Percentiles rank a stretch among this genome's conserved stretches.
Evolutionary conservation across 2,329 filamentous ascomycete species (phyloP).

Genomic region (Calonectria naviculata): DNA sequence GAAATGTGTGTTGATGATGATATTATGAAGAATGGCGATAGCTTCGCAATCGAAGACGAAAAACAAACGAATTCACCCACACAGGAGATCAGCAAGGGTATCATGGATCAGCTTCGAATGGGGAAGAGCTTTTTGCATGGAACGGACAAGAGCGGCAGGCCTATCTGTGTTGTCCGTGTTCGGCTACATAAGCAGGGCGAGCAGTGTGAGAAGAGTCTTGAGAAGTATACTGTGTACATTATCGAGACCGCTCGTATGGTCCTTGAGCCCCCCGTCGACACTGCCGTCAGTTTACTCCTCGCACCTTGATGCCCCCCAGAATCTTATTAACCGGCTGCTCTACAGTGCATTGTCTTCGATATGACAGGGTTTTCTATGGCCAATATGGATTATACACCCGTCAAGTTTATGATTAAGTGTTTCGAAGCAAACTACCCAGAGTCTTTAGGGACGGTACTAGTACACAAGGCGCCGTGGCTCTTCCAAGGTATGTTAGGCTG

Average conservation of each 20-base stretch:
- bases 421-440: constrained; percentile 99
- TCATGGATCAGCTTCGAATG: constrained; percentile 84
- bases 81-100: constrained; percentile 79
- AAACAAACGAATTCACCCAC: constrained; percentile 65
- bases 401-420: constrained; percentile 99
- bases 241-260: constrained; percentile 95
- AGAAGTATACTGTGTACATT: constrained; percentile 90
- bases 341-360: constrained; percentile 90
- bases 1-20: constrained; percentile 92
- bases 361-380: constrained; percentile 94
- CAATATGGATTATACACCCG: constrained; percentile 98
- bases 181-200: constrained; percentile 85
- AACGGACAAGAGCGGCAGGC: constrained; percentile 83
- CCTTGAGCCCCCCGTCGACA: constrained; percentile 84
- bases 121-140: constrained; percentile 96
- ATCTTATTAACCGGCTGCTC: constrained; percentile 33
- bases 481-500: constrained; percentile 79
- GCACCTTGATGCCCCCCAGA: not conserved
- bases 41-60: constrained; percentile 69
- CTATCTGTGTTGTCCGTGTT: constrained; percentile 87
- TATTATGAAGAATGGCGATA: constrained; percentile 83
- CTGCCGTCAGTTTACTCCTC: constrained; percentile 74
- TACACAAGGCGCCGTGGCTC: constrained; percentile 97
- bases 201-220: constrained; percentile 83
- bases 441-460: constrained; percentile 86